A percentile compares a stretch with the other conserved stretches of the same genome.
Conservation (phyloP, 1,139 yeast species). For the Sugiyamaella castrensis region DNA sequence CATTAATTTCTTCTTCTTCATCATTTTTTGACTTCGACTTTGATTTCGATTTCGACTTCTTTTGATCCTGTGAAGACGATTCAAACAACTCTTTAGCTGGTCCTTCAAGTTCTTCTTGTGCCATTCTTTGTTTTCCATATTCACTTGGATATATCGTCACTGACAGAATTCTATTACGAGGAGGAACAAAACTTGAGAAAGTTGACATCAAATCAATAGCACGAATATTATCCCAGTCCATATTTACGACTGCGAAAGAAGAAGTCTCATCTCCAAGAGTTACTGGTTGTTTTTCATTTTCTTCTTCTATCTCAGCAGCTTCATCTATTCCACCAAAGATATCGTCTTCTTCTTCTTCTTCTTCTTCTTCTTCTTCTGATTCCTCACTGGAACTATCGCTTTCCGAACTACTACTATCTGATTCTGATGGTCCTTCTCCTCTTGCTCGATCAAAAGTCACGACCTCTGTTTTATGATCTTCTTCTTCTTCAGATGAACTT, state of each 20-base stretch:
- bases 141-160: constrained; percentile 86
- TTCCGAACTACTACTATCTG: constrained; percentile 42
- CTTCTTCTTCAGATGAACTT: constrained; percentile 30
- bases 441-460: constrained; percentile 61
- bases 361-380: constrained; percentile 32
- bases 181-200: constrained; percentile 80
- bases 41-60: constrained; percentile 34
- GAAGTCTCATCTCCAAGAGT: constrained; percentile 83
- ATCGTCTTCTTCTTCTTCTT: constrained; percentile 25
- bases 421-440: constrained; percentile 57
- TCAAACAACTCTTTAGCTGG: constrained; percentile 84
- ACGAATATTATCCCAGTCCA: constrained; percentile 94
- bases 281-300: constrained; percentile 50
- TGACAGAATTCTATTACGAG: constrained; percentile 64
- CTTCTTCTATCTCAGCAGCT: constrained; percentile 33
- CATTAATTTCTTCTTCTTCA: constrained; percentile 29
- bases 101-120: constrained; percentile 84
- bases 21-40: constrained; percentile 9
- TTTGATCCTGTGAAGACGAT: constrained; percentile 29
- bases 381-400: constrained; percentile 28
- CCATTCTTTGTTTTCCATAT: constrained; percentile 91
- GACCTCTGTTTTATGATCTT: constrained; percentile 24
- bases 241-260: constrained; percentile 84
- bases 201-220: constrained; percentile 90
- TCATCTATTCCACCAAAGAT: constrained; percentile 30